Evolutionary conservation across 306 rosid genomes (phyloP).

Genomic region (Quercus berberidifolia): DNA sequence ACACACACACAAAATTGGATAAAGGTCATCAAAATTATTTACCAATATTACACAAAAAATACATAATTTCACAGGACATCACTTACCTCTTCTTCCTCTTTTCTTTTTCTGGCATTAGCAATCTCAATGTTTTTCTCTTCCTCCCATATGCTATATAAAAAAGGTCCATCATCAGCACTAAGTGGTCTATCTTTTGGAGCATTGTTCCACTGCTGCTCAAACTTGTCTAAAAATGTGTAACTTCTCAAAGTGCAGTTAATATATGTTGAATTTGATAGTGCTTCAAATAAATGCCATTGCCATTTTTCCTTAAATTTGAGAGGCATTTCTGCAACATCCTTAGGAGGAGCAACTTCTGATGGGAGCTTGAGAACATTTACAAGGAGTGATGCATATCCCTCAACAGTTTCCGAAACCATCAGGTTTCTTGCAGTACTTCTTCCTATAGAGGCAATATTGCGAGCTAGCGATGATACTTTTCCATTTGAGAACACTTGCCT

Average conservation of each 20-base stretch:
- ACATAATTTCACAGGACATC: conserved; percentile 7
- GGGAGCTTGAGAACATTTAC: conserved; percentile 70
- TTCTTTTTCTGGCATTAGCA: conserved; percentile 50
- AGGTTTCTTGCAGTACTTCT: conserved; percentile 64
- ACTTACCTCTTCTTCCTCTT: conserved; percentile 91
- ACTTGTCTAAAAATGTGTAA: conserved; percentile 55
- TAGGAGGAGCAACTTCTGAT: conserved; percentile 72
- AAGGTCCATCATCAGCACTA: conserved; percentile 42
- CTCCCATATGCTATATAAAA: conserved; percentile 84
- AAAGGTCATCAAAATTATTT: not conserved
- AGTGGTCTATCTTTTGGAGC: conserved; percentile 39
- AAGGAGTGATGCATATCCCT: conserved; percentile 72
- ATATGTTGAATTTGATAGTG: conserved; percentile 48
- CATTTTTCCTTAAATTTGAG: conserved; percentile 64
- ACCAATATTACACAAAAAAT: not conserved
- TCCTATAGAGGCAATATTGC: conserved; percentile 68
- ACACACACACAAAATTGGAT: not conserved
- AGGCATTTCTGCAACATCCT: conserved; percentile 59
- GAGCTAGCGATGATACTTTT: conserved; percentile 67
- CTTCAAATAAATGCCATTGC: conserved; percentile 79
- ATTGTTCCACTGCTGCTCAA: conserved; percentile 63
- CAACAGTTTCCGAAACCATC: conserved; percentile 67
- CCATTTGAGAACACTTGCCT: conserved; percentile 62
- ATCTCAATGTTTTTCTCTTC: conserved; percentile 61
- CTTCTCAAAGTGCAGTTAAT: conserved; percentile 43